These are phyloP conservation scores for Acanthamoeba healyi DNA, from an alignment of 208 protist genomes.

Conservation along the genomic window DNA sequence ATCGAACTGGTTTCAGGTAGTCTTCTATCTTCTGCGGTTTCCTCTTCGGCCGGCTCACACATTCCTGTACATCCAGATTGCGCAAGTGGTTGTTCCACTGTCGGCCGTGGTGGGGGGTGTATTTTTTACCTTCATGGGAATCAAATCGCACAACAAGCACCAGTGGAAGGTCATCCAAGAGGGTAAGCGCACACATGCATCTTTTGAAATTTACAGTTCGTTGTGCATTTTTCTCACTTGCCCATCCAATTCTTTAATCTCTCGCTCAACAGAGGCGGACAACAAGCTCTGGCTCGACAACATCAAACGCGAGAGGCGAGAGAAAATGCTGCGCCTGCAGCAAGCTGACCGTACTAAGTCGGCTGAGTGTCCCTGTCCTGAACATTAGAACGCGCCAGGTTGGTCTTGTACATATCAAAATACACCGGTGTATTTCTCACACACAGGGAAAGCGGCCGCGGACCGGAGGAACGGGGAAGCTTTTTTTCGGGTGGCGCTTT, in stretches of 20 bases:
- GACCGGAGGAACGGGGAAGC: too few relatives aligned
- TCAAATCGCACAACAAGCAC: constrained; percentile 51
- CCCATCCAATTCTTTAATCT: not conserved
- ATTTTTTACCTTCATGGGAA: constrained; percentile 50
- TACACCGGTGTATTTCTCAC: too few relatives aligned
- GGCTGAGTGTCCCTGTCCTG: not conserved
- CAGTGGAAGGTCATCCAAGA: constrained; percentile 38
- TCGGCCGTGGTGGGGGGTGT: constrained; percentile 31
- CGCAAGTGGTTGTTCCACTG: constrained; percentile 20
- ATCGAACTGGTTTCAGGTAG: constrained; percentile 53
- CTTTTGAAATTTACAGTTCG: not conserved
- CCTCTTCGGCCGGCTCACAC: too few relatives aligned
- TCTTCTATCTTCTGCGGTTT: too few relatives aligned
- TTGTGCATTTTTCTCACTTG: not conserved
- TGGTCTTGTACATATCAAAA: not conserved
- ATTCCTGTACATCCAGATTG: not conserved
- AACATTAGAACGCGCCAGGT: not conserved
- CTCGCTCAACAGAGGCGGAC: not conserved
- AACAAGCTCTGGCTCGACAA: constrained; percentile 36
- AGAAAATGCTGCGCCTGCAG: constrained; percentile 57
- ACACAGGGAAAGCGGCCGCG: too few relatives aligned
- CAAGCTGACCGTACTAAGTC: not conserved
- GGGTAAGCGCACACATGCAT: not conserved
- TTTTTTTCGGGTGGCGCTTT: not conserved
- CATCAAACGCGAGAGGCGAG: constrained; percentile 30